phyloP scores from a whole-genome alignment of 805 yeast species.

The Lachancea lanzarotensis region DNA sequence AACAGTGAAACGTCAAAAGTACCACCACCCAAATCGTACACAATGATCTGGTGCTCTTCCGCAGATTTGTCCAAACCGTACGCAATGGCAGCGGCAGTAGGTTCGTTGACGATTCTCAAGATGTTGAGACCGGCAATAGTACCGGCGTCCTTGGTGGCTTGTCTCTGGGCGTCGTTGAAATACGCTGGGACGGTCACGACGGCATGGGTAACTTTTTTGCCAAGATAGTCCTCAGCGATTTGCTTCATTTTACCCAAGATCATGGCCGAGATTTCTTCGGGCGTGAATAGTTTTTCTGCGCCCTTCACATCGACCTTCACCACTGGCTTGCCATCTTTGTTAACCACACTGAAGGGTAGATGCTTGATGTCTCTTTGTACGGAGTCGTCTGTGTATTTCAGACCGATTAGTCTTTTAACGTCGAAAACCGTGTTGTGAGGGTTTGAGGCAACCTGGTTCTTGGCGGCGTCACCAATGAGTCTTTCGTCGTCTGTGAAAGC shows the following conservation, averaged over 20 bases:
- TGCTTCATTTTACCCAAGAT: conserved; percentile 85
- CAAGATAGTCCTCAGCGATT: conserved; percentile 87
- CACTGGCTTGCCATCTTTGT: conserved; percentile 74
- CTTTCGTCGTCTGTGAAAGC: conserved; percentile 90
- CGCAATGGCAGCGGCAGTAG: conserved; percentile 97
- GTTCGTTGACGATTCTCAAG: conserved; percentile 85
- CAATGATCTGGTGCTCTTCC: conserved; percentile 83
- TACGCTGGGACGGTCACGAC: conserved; percentile 92
- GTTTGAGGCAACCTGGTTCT: conserved; percentile 89
- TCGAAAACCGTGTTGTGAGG: conserved; percentile 84
- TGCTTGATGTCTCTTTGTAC: conserved; percentile 80
- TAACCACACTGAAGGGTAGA: conserved; percentile 65
- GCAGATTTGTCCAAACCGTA: conserved; percentile 83
- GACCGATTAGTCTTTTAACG: conserved; percentile 87
- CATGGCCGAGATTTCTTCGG: conserved; percentile 93
- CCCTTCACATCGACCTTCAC: conserved; percentile 72
- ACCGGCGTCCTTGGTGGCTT: conserved; percentile 92
- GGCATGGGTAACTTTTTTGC: conserved; percentile 77
- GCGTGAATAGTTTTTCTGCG: conserved; percentile 70
- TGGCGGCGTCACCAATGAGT: conserved; percentile 93
- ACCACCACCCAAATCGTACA: conserved; percentile 97
- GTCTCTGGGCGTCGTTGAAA: conserved; percentile 91
- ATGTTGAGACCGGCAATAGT: conserved; percentile 85
- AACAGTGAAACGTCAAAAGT: conserved; percentile 88
- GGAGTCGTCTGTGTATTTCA: conserved; percentile 65